Evolutionary conservation across 345 rosid genomes (phyloP), one percentile per base, ranked within the genome.

Genomic region (Hibiscus trionum): DNA sequence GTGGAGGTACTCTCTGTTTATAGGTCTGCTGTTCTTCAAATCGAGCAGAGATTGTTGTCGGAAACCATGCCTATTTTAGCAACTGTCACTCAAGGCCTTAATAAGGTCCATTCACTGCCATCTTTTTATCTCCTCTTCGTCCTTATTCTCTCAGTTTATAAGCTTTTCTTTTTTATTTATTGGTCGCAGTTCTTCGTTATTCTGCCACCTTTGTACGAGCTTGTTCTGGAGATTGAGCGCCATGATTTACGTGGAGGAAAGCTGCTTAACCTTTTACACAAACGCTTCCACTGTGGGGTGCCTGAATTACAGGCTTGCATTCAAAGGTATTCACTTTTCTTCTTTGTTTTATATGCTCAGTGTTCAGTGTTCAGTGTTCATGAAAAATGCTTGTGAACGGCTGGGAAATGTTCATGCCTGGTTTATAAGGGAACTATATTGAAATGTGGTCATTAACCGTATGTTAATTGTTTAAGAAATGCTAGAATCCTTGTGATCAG

Each of bases 281-380:
- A 88, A 73, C 84, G 97, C 16, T 90, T 93, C 69, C 98, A 94
- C 35, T 94, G 98, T 76, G 98, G 98, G 60, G 96, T 94, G 76
- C 98, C 98, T 76, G 97, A 94, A 83, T 58, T 94, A 65, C 93
- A 93, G 82, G 82, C 96, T 27, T 90, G 96, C 84, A 88, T 90
- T 73, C 98, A 91, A 74, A 94, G 98, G 98, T 94, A 72, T 66
- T 44, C 61, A 37, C 71, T 56, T 46, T 46, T 46, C 50, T 10
- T 46, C 50, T 11, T 14, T 46, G 50, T 46, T 46, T 11, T 10
- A 46, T 33, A 5, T 33, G 0, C 37, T 31, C 3, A 31, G 4
- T 2, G 12, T 10, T 15, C 3, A 31, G 4, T 2, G 12, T 10
- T 15, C 26, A 14, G 14, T 47, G 15, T 46, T 66, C 14, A 49